Percentiles rank a stretch among this genome's conserved stretches.
Evolutionary conservation across 495 filamentous ascomycete genomes (phyloP).

Genomic region (Hapsidospora chrysogenum): DNA sequence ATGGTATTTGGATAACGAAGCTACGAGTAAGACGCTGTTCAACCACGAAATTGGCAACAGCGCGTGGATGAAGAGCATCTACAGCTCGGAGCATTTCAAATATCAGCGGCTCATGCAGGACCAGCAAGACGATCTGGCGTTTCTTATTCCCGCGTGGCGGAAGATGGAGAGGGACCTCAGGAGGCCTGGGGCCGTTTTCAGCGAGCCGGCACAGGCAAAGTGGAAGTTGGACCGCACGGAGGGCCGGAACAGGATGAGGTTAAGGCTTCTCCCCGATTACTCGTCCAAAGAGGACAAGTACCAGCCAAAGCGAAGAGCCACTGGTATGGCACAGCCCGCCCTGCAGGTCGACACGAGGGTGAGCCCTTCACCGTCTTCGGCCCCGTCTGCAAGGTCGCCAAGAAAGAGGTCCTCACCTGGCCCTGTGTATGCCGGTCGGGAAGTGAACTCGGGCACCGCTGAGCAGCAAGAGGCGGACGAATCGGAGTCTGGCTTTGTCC

Average conservation of each 20-base stretch:
- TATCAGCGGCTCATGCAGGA: slow-evolving; percentile 78
- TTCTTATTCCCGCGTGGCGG: slow-evolving; percentile 53
- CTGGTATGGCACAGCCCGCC: slow-evolving; percentile 10
- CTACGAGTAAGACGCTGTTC: slow-evolving; percentile 50
- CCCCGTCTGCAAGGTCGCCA: slow-evolving; percentile 7
- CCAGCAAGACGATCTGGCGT: slow-evolving; percentile 70
- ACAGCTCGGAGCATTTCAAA: slow-evolving; percentile 78
- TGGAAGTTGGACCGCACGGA: slow-evolving; percentile 94
- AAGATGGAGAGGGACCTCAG: slow-evolving; percentile 58
- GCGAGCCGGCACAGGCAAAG: slow-evolving; percentile 43
- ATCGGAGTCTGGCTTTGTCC: slow-evolving; percentile 12
- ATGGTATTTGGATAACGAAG: slow-evolving; percentile 53
- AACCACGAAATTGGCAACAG: slow-evolving; percentile 70
- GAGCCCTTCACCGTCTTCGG: slow-evolving; percentile 2
- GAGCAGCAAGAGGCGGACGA: slow-evolving; percentile 2
- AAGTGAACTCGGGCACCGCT: neutral
- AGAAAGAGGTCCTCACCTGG: too few relatives aligned
- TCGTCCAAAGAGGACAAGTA: slow-evolving; percentile 53
- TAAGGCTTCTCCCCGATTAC: slow-evolving; percentile 65
- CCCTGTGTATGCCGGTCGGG: too few relatives aligned
- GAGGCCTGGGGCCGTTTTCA: slow-evolving; percentile 64
- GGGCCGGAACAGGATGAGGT: slow-evolving; percentile 85
- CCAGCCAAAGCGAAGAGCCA: slow-evolving; percentile 63
- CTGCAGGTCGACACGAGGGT: slow-evolving; percentile 28
- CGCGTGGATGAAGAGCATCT: slow-evolving; percentile 89